These are phyloP conservation scores for Aspergillus sp. DNA, from an alignment of 2,329 filamentous ascomycete species.

Conservation along the genomic window DNA sequence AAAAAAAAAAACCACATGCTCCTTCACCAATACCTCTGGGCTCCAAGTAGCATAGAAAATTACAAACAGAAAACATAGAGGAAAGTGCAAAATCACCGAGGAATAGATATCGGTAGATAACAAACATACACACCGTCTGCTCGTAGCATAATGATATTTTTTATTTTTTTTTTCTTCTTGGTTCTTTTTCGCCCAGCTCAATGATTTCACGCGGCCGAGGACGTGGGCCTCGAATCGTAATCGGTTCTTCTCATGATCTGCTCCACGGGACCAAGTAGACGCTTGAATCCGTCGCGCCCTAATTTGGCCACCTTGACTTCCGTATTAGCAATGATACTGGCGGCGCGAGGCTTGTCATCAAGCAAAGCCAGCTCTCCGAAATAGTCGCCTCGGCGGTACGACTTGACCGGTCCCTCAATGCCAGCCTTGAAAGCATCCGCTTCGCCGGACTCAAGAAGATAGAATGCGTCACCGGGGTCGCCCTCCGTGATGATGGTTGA, in stretches of 20 bases:
- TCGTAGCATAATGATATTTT: not conserved
- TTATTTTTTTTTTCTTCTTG: not conserved
- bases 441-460: slow-evolving; percentile 81
- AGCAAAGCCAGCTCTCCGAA: slow-evolving; percentile 94
- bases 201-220: slow-evolving; percentile 18
- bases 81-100: not conserved
- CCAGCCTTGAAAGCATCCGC: slow-evolving; percentile 85
- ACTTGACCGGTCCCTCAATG: slow-evolving; percentile 67
- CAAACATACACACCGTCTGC: slow-evolving; percentile 7
- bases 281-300: slow-evolving; percentile 92
- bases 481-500: slow-evolving; percentile 88
- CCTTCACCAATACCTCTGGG: slow-evolving; percentile 8
- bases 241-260: slow-evolving; percentile 79
- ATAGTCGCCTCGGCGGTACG: slow-evolving; percentile 89
- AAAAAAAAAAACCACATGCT: slow-evolving; percentile 7
- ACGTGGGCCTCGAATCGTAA: slow-evolving; percentile 34
- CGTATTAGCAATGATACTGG: slow-evolving; percentile 77
- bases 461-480: slow-evolving; percentile 89
- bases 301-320: slow-evolving; percentile 92
- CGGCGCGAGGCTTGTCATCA: slow-evolving; percentile 89
- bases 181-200: slow-evolving; percentile 8
- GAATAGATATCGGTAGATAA: not conserved
- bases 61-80: not conserved
- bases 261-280: slow-evolving; percentile 87
- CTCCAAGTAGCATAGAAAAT: slow-evolving; percentile 1